Evolutionary conservation across 2,329 filamentous ascomycete species (phyloP).

Genomic region (Fusarium algeriense): DNA sequence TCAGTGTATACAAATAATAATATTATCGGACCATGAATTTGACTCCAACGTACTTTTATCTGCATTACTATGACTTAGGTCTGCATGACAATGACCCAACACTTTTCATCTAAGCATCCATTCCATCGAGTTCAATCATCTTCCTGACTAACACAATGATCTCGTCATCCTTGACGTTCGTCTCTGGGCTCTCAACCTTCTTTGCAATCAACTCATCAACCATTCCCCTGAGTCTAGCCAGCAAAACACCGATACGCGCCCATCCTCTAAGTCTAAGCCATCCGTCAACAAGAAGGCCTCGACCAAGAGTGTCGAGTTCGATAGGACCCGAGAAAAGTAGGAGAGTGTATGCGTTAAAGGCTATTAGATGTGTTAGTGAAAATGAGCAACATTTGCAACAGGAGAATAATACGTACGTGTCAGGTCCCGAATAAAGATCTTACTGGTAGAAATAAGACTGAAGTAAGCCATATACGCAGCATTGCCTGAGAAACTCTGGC

Average conservation of each 20-base stretch:
- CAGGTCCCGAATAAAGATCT: slow-evolving; percentile 90
- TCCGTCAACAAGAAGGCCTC: slow-evolving; percentile 90
- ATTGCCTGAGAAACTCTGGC: slow-evolving; percentile 79
- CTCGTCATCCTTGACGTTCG: slow-evolving; percentile 69
- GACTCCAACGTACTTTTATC: neutral
- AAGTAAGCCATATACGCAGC: slow-evolving; percentile 90
- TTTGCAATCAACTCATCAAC: slow-evolving; percentile 85
- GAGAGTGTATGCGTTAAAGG: slow-evolving; percentile 90
- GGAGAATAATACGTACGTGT: slow-evolving; percentile 73
- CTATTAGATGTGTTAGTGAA: slow-evolving; percentile 54
- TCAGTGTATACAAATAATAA: neutral
- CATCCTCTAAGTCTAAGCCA: slow-evolving; percentile 90
- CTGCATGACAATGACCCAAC: neutral
- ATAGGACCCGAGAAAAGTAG: slow-evolving; percentile 90
- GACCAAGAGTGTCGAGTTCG: slow-evolving; percentile 85
- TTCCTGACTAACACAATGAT: slow-evolving; percentile 82
- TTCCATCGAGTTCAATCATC: slow-evolving; percentile 89
- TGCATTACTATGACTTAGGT: neutral
- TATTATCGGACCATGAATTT: neutral
- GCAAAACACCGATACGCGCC: slow-evolving; percentile 93
- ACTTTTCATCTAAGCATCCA: slow-evolving; percentile 69
- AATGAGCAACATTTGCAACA: neutral
- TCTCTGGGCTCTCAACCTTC: slow-evolving; percentile 81
- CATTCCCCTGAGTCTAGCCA: slow-evolving; percentile 85
- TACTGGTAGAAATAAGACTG: slow-evolving; percentile 89